Evolutionary conservation across 768 basidiomycete species (phyloP).

Genomic region (Gautieria morchelliformis): DNA sequence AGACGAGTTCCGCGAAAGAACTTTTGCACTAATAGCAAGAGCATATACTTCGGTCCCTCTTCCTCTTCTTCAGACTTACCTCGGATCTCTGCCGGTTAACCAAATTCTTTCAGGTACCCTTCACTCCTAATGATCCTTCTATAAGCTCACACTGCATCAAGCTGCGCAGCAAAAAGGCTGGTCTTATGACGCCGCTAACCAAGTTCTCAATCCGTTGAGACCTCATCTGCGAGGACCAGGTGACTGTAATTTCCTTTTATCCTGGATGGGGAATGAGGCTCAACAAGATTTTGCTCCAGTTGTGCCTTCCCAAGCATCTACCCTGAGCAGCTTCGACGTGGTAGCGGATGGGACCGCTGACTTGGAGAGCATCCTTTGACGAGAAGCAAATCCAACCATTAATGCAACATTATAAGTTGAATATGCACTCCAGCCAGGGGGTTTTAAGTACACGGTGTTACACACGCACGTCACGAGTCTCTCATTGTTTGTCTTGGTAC

Average conservation of each 20-base stretch:
- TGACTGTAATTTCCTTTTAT: neutral
- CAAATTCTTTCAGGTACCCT: conserved; percentile 25
- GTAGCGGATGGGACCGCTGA: conserved; percentile 46
- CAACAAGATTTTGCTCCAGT: neutral
- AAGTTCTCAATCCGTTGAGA: conserved; percentile 34
- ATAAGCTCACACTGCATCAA: conserved; percentile 13
- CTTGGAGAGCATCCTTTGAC: conserved; percentile 26
- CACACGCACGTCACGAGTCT: no score
- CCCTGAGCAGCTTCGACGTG: conserved; percentile 37
- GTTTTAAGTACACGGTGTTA: no score
- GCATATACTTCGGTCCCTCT: conserved; percentile 58
- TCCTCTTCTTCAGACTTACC: conserved; percentile 43
- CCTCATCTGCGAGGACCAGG: neutral
- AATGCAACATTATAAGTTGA: no score
- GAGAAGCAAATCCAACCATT: no score
- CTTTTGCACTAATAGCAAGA: conserved; percentile 44
- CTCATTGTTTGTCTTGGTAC: no score
- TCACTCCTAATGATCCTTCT: neutral
- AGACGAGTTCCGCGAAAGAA: conserved; percentile 54
- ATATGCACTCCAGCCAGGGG: no score
- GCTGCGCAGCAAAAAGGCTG: conserved; percentile 38
- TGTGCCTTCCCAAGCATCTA: conserved; percentile 28
- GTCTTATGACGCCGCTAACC: conserved; percentile 38
- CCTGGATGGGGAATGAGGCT: neutral
- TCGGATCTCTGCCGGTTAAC: conserved; percentile 33